A percentile compares a stretch with the other conserved stretches of the same genome.
These are phyloP conservation scores for Suhomyces bokatorum DNA, from an alignment of 1,139 yeast genomes.

Conservation along the genomic window DNA sequence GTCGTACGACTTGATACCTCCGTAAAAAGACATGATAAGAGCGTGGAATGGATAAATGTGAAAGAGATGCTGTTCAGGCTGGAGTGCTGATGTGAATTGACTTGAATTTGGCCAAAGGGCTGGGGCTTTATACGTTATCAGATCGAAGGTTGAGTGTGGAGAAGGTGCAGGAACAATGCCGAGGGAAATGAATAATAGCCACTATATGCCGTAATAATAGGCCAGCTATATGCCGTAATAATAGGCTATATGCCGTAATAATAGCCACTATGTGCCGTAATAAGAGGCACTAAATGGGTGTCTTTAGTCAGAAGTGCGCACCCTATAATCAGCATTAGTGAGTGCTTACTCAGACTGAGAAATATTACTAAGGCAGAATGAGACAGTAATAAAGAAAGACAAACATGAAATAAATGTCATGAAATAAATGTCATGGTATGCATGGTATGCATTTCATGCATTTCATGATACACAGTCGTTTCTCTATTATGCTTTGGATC, in stretches of 20 bases:
- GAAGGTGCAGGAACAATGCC: not conserved
- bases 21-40: slow-evolving; percentile 26
- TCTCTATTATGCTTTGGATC: not conserved
- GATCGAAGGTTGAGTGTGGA: not conserved
- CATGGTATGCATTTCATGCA: too few species aligned
- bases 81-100: too few species aligned
- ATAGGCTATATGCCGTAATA: not conserved
- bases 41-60: not conserved
- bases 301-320: not conserved
- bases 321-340: too few species aligned
- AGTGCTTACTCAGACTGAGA: not conserved
- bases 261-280: not conserved
- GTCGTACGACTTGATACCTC: slow-evolving; percentile 45
- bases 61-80: too few species aligned
- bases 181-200: too few species aligned
- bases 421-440: too few species aligned
- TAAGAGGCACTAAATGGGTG: not conserved
- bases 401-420: too few species aligned
- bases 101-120: not conserved
- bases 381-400: too few species aligned
- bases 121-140: not conserved
- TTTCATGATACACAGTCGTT: too few species aligned
- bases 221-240: too few species aligned
- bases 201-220: not conserved
- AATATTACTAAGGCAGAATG: not conserved